Conservation (phyloP, 2,329 filamentous ascomycete genomes). For the Massarina eburnea region DNA sequence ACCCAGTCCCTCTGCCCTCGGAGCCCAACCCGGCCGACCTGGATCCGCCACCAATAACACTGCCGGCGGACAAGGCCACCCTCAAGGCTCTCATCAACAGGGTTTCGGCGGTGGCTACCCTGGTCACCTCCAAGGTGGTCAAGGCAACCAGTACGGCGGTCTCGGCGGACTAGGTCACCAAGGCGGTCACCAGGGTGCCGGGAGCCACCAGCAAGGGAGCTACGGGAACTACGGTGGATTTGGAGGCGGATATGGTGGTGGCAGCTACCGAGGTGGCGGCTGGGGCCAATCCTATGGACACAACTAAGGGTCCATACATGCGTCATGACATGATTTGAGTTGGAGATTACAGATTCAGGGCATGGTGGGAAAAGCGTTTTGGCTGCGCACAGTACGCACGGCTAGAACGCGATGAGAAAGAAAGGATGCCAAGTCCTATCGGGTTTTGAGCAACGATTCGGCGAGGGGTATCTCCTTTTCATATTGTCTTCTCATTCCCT, state of each 20-base stretch:
- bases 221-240: constrained; percentile 49
- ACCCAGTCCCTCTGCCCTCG: constrained; percentile 61
- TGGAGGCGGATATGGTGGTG: constrained; percentile 47
- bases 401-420: not conserved
- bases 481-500: constrained; percentile 12
- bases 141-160: constrained; percentile 55
- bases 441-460: constrained; percentile 19
- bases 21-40: constrained; percentile 61
- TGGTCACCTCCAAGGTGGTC: constrained; percentile 48
- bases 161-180: constrained; percentile 56
- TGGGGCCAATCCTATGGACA: constrained; percentile 53
- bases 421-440: constrained; percentile 29
- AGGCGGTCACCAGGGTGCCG: constrained; percentile 44
- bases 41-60: constrained; percentile 64
- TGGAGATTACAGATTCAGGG: constrained; percentile 3
- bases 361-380: not conserved
- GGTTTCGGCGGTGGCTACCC: constrained; percentile 60
- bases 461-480: constrained; percentile 25
- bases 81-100: constrained; percentile 60
- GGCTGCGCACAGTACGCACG: constrained; percentile 5
- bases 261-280: constrained; percentile 47
- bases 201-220: constrained; percentile 47
- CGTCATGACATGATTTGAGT: constrained; percentile 3
- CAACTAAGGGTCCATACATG: constrained; percentile 24
- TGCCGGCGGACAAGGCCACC: constrained; percentile 54